Evolutionary conservation across 2,329 filamentous ascomycete genomes (phyloP), one percentile per base, ranked within the genome.

Genomic region (Ophiostoma perfectum): DNA sequence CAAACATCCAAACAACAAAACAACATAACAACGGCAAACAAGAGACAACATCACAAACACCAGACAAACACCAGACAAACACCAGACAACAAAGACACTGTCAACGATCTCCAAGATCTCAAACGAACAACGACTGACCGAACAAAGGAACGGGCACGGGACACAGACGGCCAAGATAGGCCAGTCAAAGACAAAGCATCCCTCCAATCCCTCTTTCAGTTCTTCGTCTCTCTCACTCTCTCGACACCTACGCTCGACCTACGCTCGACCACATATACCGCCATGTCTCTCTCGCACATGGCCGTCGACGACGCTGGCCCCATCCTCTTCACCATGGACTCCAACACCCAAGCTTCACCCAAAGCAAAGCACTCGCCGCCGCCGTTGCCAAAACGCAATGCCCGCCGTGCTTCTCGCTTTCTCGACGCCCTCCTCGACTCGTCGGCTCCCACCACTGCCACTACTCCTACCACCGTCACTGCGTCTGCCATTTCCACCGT

Each of bases 331-430:
- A 44, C 60, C 63, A 64, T 64, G 42, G 63, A 44, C 63, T 27
- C 41, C 63, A 45, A 64, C 18, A 42, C 39, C 6, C 27, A 18
- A 7, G 38, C 60, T 12, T 63, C 60, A 18, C 27, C 74, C n/a
- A 27, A 45, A 44, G n/a, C 63, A 45, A n/a, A 2, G 18, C 63
- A 47, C 79, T 39, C 84, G 83, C 9, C 60, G 39, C 60, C 60
- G 60, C 80, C 80, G 52, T 76, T 86, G 5, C 84, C 84, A 1
- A 77, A 78, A 70, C 83, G 80, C 78, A 85, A 82, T 73, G 76
- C 80, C 9, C 78, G 82, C 36, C 78, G 84, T 72, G 76, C 78
- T 27, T 85, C 84, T 8, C 78, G 79, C 67, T 76, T 83, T 14
- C 77, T 83, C 58, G 77, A 80, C 71, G 77, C 73, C 68, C 70